phyloP scores from a whole-genome alignment of 768 basidiomycete genomes.

The Leucosporidium yakuticum region DNA sequence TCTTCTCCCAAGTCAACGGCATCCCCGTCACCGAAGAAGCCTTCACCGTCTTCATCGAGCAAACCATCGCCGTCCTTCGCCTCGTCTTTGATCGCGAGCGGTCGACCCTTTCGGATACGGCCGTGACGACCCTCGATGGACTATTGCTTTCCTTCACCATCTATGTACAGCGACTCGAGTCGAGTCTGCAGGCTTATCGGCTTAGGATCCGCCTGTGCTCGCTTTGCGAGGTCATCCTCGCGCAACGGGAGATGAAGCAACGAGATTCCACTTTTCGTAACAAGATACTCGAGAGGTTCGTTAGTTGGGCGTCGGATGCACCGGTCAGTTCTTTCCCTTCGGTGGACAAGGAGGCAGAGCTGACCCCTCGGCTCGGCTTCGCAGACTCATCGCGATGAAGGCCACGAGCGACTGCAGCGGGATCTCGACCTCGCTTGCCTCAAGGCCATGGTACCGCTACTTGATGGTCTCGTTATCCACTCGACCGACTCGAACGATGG shows the following conservation, averaged over 20 bases:
- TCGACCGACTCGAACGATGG: neutral
- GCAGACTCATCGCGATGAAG: neutral
- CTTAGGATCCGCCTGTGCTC: conserved; percentile 70
- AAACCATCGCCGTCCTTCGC: conserved; percentile 72
- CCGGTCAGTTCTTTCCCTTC: neutral
- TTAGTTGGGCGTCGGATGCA: conserved; percentile 1
- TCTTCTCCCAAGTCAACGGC: conserved; percentile 26
- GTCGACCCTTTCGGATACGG: conserved; percentile 55
- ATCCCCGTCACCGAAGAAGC: conserved; percentile 27
- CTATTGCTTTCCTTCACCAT: conserved; percentile 52
- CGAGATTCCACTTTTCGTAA: neutral
- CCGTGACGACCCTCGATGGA: conserved; percentile 47
- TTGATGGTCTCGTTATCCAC: conserved; percentile 67
- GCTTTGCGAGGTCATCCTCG: conserved; percentile 63
- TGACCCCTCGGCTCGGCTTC: no score
- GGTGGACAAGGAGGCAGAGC: neutral
- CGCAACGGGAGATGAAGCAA: conserved; percentile 49
- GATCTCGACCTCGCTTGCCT: conserved; percentile 72
- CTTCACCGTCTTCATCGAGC: conserved; percentile 38
- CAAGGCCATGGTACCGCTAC: conserved; percentile 64
- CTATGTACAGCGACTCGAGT: conserved; percentile 60
- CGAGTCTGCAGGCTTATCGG: conserved; percentile 53
- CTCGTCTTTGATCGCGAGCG: conserved; percentile 65
- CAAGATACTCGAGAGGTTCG: neutral
- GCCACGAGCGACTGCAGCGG: conserved; percentile 20